Evolutionary conservation across 345 rosid genomes (phyloP).

Genomic region (Citrus unshiu): DNA sequence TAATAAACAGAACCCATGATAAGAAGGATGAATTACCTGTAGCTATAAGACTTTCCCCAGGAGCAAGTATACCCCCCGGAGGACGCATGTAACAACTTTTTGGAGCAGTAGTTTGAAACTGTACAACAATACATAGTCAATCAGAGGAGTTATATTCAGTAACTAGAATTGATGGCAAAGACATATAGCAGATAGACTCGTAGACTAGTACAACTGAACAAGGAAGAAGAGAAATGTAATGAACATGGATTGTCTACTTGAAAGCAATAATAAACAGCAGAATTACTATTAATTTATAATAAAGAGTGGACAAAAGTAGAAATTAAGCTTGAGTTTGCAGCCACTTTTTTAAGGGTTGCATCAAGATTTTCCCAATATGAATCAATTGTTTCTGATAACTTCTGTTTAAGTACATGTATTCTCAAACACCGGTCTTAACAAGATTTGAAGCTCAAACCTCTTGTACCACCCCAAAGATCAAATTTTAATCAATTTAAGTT

Average conservation of each 20-base stretch:
- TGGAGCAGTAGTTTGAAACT: conserved; percentile 86
- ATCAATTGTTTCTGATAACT: neutral
- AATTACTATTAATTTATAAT: neutral
- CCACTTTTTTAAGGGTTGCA: neutral
- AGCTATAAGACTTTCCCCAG: conserved; percentile 66
- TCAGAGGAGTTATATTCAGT: neutral
- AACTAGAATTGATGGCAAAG: neutral
- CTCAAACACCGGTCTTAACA: neutral
- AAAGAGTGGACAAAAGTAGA: neutral
- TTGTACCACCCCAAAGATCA: neutral
- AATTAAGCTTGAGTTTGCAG: neutral
- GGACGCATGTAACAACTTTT: conserved; percentile 85
- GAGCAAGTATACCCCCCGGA: conserved; percentile 67
- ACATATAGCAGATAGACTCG: neutral
- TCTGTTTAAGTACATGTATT: neutral
- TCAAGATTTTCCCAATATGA: neutral
- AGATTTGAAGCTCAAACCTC: neutral
- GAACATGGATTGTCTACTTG: neutral
- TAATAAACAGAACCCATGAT: conserved; percentile 1
- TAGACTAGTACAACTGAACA: neutral
- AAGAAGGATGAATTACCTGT: conserved; percentile 39
- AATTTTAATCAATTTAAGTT: neutral
- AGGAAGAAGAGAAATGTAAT: neutral
- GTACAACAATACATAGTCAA: neutral
- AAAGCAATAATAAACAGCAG: neutral